Percentiles rank a stretch among this genome's conserved stretches.
Evolutionary conservation across 192 early-diverging fungal species (phyloP).

Genomic region (Backusella australiensis): DNA sequence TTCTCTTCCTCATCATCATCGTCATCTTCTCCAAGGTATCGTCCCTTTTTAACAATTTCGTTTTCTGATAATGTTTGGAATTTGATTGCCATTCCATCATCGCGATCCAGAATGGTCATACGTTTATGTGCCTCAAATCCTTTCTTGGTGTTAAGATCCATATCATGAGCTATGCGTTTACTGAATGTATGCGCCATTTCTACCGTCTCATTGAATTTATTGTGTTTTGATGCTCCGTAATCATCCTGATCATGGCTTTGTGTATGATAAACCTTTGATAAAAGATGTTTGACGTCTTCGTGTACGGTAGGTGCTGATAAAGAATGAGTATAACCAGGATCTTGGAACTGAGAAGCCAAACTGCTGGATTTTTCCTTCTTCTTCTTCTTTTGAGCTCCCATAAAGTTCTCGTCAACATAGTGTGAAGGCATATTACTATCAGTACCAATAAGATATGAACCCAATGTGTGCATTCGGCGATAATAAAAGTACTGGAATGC

Average conservation of each 20-base stretch:
- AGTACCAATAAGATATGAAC: constrained; percentile 10
- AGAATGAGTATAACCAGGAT: constrained; percentile 56
- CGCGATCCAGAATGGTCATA: background rate
- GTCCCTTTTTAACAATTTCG: constrained; percentile 12
- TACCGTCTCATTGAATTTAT: background rate
- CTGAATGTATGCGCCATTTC: constrained; percentile 6
- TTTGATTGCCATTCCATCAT: constrained; percentile 11
- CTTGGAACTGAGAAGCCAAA: constrained; percentile 59
- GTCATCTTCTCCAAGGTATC: background rate
- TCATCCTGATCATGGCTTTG: constrained; percentile 15
- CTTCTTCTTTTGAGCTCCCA: background rate
- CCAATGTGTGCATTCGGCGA: constrained; percentile 29
- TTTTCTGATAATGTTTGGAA: constrained; percentile 14
- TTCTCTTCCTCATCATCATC: background rate
- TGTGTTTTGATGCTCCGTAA: background rate
- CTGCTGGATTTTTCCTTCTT: background rate
- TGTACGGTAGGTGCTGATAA: constrained; percentile 66
- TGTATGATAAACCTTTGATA: constrained; percentile 62
- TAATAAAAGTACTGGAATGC: constrained; percentile 48
- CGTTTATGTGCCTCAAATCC: constrained; percentile 3
- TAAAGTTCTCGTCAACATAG: constrained; percentile 35
- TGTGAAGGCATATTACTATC: constrained; percentile 47
- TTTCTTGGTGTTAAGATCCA: constrained; percentile 5
- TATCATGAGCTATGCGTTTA: background rate
- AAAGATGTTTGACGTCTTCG: constrained; percentile 60